Percentiles rank a stretch among this genome's conserved stretches.
These are phyloP conservation scores for Phytopythium oedochilum DNA, from an alignment of 352 stramenopile genomes.

Conservation along the genomic window DNA sequence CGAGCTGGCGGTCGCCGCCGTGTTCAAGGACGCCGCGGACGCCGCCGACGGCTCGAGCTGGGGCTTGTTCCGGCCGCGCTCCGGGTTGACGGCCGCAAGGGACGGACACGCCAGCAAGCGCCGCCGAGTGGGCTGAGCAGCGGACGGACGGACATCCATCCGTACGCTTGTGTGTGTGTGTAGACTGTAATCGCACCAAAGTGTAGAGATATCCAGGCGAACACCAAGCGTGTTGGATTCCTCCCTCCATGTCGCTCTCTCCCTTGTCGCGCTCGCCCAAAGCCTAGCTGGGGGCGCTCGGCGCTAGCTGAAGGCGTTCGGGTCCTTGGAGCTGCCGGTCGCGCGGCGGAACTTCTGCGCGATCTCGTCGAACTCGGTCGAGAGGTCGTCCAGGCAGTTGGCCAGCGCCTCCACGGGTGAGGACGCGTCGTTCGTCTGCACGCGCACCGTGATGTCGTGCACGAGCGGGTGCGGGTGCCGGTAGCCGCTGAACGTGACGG, in stretches of 20 bases:
- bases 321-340: conserved; percentile 81
- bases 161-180: no score
- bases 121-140: not conserved
- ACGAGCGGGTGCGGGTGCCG: conserved; percentile 96
- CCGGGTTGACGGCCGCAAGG: not conserved
- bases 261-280: no score
- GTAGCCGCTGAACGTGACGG: conserved; percentile 94
- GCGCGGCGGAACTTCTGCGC: conserved; percentile 79
- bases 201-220: no score
- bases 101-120: not conserved
- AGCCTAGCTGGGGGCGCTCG: no score
- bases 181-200: no score
- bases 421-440: conserved; percentile 88
- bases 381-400: conserved; percentile 83
- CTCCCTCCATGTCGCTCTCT: no score
- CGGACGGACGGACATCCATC: no score
- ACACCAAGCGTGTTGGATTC: no score
- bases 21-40: conserved; percentile 14
- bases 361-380: conserved; percentile 85
- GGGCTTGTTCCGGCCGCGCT: conserved; percentile 11
- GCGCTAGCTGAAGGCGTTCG: conserved; percentile 80
- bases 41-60: conserved; percentile 11
- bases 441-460: conserved; percentile 94
- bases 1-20: conserved; percentile 6
- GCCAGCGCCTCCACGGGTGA: conserved; percentile 76